These are phyloP conservation scores for Candida jianshihensis DNA, from an alignment of 805 yeast species.

Conservation along the genomic window DNA sequence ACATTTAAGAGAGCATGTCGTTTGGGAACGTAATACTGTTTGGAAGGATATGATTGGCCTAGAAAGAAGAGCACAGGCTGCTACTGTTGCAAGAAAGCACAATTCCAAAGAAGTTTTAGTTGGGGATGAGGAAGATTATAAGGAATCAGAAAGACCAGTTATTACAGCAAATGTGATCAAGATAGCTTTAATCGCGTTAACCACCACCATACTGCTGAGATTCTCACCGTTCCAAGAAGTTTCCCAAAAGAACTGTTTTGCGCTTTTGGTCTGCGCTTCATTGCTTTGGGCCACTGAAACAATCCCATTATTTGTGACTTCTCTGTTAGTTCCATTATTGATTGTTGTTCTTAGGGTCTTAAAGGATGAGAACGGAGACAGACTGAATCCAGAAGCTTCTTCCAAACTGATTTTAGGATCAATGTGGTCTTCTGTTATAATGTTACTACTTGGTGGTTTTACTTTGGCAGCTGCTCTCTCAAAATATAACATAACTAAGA, in stretches of 20 bases:
- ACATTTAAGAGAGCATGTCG: slow-evolving; percentile 82
- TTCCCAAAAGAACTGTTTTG: slow-evolving; percentile 73
- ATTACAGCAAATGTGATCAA: slow-evolving; percentile 34
- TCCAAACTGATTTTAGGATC: slow-evolving; percentile 66
- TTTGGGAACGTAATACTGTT: slow-evolving; percentile 95
- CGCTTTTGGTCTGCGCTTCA: slow-evolving; percentile 74
- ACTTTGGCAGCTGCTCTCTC: slow-evolving; percentile 92
- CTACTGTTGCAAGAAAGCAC: slow-evolving; percentile 33
- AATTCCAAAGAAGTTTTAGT: slow-evolving; percentile 16
- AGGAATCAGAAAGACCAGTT: slow-evolving; percentile 11
- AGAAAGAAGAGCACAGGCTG: slow-evolving; percentile 81
- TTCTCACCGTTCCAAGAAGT: slow-evolving; percentile 52
- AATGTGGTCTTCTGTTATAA: slow-evolving; percentile 95
- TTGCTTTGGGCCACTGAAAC: slow-evolving; percentile 94
- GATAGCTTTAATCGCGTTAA: slow-evolving; percentile 36
- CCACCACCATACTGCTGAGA: slow-evolving; percentile 39
- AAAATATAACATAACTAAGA: slow-evolving; percentile 82
- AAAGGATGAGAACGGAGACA: slow-evolving; percentile 44
- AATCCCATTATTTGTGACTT: slow-evolving; percentile 85
- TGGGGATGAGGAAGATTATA: slow-evolving; percentile 23
- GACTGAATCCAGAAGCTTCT: slow-evolving; percentile 65
- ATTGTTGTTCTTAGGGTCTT: slow-evolving; percentile 68
- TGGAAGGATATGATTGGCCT: slow-evolving; percentile 95
- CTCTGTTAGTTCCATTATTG: slow-evolving; percentile 74
- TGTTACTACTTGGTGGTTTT: slow-evolving; percentile 88